A percentile compares a stretch with the other conserved stretches of the same genome.
Evolutionary conservation across 345 rosid species (phyloP).

Genomic region (Schrenkiella parvula): DNA sequence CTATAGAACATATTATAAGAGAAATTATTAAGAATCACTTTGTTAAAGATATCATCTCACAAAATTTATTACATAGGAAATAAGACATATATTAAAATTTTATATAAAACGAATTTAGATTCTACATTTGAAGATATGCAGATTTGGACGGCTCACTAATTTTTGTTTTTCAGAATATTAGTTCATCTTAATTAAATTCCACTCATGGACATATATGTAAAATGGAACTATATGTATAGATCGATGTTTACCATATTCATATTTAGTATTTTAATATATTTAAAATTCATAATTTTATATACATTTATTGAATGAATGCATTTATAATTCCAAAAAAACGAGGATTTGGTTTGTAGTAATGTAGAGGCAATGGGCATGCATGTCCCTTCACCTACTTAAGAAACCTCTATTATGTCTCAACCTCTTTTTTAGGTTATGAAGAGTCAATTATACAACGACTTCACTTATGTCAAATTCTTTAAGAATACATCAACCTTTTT

Average conservation of each 20-base stretch:
- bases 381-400: conserved; percentile 30
- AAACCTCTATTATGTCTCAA: conserved; percentile 18
- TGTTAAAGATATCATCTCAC: neutral
- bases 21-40: neutral
- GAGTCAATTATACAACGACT: conserved; percentile 20
- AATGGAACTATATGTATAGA: neutral
- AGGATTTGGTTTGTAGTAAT: conserved; percentile 30
- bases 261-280: neutral
- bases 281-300: too few species aligned
- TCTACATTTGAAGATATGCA: too few species aligned
- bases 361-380: conserved; percentile 28
- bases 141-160: too few species aligned
- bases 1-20: neutral
- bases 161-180: too few species aligned
- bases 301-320: too few species aligned
- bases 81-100: too few species aligned
- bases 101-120: too few species aligned
- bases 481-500: conserved; percentile 1
- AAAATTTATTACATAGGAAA: neutral
- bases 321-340: too few species aligned
- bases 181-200: neutral
- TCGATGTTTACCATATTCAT: neutral
- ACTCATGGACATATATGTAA: neutral
- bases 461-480: conserved; percentile 19
- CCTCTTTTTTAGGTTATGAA: conserved; percentile 27